Conservation (phyloP, 2,329 filamentous ascomycete genomes). For the Fusarium xyrophilum region DNA sequence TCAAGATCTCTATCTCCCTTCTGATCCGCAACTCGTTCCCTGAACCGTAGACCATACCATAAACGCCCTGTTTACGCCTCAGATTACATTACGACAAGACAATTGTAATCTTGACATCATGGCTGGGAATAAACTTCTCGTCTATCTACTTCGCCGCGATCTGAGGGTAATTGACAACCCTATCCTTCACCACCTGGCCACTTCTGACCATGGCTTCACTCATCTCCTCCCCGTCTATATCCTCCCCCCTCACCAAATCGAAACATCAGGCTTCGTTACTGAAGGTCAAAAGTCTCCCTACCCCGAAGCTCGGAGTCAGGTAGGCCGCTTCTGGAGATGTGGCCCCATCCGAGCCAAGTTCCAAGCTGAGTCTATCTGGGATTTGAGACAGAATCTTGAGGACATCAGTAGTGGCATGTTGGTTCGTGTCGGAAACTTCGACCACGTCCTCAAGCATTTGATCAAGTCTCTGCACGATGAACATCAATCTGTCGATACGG, state of each 20-base stretch:
- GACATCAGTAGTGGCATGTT: constrained; percentile 65
- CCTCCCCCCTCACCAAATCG: constrained; percentile 73
- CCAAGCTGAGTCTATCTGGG: constrained; percentile 74
- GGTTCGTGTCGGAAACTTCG: constrained; percentile 67
- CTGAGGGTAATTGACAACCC: constrained; percentile 78
- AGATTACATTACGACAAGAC: background rate
- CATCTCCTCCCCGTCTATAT: constrained; percentile 76
- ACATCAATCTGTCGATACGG: constrained; percentile 59
- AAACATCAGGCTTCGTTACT: constrained; percentile 75
- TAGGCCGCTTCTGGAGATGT: constrained; percentile 75
- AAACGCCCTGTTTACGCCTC: background rate
- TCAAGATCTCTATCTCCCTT: constrained; percentile 7
- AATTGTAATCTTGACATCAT: constrained; percentile 33
- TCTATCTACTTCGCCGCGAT: constrained; percentile 77
- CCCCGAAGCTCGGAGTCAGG: constrained; percentile 69
- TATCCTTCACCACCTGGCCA: constrained; percentile 66
- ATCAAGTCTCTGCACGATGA: constrained; percentile 56
- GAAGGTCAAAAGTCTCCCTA: constrained; percentile 66
- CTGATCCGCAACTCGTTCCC: background rate
- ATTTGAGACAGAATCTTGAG: constrained; percentile 69
- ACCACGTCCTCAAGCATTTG: constrained; percentile 65
- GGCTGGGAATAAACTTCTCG: constrained; percentile 59
- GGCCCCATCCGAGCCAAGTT: constrained; percentile 76
- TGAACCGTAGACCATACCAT: background rate
- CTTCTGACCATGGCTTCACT: constrained; percentile 62